phyloP scores from a whole-genome alignment of 805 yeast species.

The Ogataea salicorniae region DNA sequence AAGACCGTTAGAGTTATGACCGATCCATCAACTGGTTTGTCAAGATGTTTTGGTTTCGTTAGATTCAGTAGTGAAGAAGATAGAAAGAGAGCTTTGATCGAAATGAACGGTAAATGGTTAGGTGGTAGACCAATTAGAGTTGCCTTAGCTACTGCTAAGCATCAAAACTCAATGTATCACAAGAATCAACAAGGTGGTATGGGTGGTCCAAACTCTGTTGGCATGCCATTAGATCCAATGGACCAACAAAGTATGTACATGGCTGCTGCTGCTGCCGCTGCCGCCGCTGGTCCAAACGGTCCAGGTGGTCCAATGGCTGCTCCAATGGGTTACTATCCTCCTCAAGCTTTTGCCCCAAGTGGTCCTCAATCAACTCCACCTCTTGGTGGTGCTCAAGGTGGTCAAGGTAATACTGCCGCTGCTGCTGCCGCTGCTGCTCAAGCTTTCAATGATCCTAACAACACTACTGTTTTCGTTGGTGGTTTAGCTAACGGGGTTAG shows the following conservation, averaged over 20 bases:
- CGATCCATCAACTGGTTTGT: conserved; percentile 72
- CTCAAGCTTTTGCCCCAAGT: conserved; percentile 15
- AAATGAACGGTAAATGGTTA: conserved; percentile 77
- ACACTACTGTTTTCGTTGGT: conserved; percentile 69
- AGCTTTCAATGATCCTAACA: conserved; percentile 50
- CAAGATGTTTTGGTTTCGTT: conserved; percentile 78
- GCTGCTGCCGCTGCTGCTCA: conserved; percentile 17
- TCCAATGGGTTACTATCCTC: conserved; percentile 24
- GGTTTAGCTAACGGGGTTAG: conserved; percentile 62
- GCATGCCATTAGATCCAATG: conserved; percentile 18
- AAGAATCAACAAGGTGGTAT: conserved; percentile 11
- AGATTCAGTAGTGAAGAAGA: conserved; percentile 68
- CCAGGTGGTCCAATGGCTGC: conserved; percentile 16
- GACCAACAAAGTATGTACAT: conserved; percentile 21
- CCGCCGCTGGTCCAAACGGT: conserved; percentile 4
- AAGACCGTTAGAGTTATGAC: conserved; percentile 84
- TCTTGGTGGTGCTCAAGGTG: conserved; percentile 3
- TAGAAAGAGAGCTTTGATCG: conserved; percentile 59
- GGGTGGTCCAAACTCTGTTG: conserved; percentile 11
- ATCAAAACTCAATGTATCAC: conserved; percentile 25
- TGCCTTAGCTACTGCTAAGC: conserved; percentile 74
- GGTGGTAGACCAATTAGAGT: conserved; percentile 75
- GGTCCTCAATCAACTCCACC: conserved; percentile 7
- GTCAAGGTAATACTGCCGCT: background rate
- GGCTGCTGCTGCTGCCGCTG: conserved; percentile 14